Evolutionary conservation across 2,329 filamentous ascomycete genomes (phyloP).

Genomic region (Nigrospora osmanthi): DNA sequence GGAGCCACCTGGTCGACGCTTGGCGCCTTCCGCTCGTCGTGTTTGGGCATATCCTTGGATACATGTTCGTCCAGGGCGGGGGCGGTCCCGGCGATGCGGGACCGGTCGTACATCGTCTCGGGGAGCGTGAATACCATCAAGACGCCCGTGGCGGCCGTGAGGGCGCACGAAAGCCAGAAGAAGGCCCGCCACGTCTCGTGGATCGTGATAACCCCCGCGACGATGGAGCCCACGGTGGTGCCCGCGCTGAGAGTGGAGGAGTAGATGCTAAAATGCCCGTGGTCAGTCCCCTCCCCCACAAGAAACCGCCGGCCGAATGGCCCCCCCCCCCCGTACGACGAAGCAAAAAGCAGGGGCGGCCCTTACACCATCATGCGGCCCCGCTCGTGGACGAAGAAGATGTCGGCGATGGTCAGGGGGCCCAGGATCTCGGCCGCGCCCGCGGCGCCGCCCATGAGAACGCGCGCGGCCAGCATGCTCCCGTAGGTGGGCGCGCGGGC

Average conservation of each 20-base stretch:
- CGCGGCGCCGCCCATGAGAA: slow-evolving; percentile 43
- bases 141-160: too few species aligned
- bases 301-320: background rate
- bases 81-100: too few species aligned
- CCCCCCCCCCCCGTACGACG: slow-evolving; percentile 3
- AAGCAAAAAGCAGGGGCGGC: background rate
- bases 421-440: slow-evolving; percentile 43
- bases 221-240: slow-evolving; percentile 32
- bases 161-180: too few species aligned
- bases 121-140: too few species aligned
- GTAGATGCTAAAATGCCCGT: slow-evolving; percentile 17
- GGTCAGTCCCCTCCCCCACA: too few species aligned
- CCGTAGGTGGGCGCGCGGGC: slow-evolving; percentile 31
- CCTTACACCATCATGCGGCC: slow-evolving; percentile 40
- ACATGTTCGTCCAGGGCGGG: too few species aligned
- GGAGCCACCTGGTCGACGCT: slow-evolving; percentile 9
- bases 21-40: too few species aligned
- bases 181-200: too few species aligned
- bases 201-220: slow-evolving; percentile 20
- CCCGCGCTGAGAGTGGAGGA: slow-evolving; percentile 31
- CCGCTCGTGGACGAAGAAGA: slow-evolving; percentile 50
- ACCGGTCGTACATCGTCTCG: too few species aligned
- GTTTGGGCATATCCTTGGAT: too few species aligned
- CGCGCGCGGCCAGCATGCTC: slow-evolving; percentile 35
- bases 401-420: slow-evolving; percentile 25